A percentile compares a stretch with the other conserved stretches of the same genome.
These are phyloP conservation scores for Elaeis oleifera DNA, from an alignment of 202 grass and related monocot genomes.

Conservation along the genomic window DNA sequence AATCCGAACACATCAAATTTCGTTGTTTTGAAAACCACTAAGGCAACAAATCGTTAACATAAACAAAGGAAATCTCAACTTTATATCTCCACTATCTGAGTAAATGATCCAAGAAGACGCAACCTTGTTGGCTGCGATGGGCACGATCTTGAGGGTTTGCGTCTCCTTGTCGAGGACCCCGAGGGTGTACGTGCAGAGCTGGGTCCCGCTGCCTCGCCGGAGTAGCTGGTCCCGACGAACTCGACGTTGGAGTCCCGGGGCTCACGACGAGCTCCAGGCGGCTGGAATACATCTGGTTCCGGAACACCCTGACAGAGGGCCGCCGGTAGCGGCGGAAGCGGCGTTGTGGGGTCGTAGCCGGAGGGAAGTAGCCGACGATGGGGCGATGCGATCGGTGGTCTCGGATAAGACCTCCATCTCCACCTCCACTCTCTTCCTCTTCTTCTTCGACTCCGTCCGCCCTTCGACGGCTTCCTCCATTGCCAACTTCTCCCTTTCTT, in stretches of 20 bases:
- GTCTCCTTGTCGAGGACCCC: conserved; percentile 80
- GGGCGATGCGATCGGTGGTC: conserved; percentile 25
- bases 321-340: neutral
- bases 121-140: conserved; percentile 70
- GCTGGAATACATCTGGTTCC: conserved; percentile 30
- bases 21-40: no score
- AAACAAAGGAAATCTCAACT: neutral
- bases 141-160: conserved; percentile 65
- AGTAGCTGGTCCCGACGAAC: conserved; percentile 73
- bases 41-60: no score
- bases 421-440: conserved; percentile 17
- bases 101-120: neutral
- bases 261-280: conserved; percentile 58
- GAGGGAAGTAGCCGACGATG: conserved; percentile 69
- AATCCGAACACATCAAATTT: no score
- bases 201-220: conserved; percentile 51
- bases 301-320: conserved; percentile 31
- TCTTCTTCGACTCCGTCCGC: neutral
- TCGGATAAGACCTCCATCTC: conserved; percentile 23
- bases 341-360: conserved; percentile 43
- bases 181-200: conserved; percentile 61
- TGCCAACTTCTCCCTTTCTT: conserved; percentile 15
- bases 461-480: conserved; percentile 9
- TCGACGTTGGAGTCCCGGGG: conserved; percentile 30
- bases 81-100: no score